Evolutionary conservation across 2,329 filamentous ascomycete species (phyloP).

Genomic region (Aureobasidium sp.): DNA sequence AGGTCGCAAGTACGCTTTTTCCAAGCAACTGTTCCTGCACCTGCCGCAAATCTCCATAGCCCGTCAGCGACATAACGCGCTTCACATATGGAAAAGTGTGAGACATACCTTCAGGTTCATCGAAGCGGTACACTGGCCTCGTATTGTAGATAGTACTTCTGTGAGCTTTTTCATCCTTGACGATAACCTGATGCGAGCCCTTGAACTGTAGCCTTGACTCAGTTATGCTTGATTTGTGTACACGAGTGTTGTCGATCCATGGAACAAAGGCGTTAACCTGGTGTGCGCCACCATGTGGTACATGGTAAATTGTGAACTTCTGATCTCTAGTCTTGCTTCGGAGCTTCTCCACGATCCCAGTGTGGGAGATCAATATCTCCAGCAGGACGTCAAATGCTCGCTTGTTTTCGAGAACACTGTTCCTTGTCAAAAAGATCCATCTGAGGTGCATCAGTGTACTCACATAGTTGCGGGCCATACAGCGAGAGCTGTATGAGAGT

Average conservation of each 20-base stretch:
- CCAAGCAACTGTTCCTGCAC: background rate
- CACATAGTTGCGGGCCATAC: background rate
- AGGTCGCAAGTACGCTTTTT: background rate
- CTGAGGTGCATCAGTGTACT: background rate
- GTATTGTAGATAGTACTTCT: background rate
- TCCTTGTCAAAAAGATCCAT: background rate
- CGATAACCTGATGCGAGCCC: background rate
- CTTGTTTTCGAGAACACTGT: background rate
- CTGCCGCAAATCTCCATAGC: background rate
- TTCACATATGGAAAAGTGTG: too few species aligned
- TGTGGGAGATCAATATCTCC: background rate
- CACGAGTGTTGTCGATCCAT: constrained; percentile 1
- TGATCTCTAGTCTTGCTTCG: background rate
- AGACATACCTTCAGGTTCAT: background rate
- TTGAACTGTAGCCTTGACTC: background rate
- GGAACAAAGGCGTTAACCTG: background rate
- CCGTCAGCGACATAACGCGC: background rate
- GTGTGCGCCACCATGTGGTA: background rate
- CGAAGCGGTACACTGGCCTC: background rate
- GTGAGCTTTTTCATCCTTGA: background rate
- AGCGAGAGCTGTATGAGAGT: background rate
- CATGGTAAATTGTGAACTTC: background rate
- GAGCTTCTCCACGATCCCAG: background rate
- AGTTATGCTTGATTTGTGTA: background rate
- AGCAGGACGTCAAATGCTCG: background rate